These are phyloP conservation scores for Colletotrichum paranaense DNA, from an alignment of 2,329 filamentous ascomycete genomes.

Conservation along the genomic window DNA sequence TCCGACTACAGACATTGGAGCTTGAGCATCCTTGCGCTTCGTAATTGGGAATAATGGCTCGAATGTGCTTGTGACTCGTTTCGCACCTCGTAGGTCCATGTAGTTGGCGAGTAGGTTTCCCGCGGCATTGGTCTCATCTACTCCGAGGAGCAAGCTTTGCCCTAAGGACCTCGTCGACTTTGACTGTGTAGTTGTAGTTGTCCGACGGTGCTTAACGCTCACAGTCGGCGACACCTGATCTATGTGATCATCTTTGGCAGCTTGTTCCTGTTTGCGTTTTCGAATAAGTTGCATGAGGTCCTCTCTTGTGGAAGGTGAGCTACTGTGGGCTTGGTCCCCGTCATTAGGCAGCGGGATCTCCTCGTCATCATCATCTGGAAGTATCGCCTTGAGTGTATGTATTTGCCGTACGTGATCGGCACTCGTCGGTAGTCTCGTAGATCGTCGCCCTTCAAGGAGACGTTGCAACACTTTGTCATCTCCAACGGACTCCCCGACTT, in stretches of 20 bases:
- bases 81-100: slow-evolving; percentile 45
- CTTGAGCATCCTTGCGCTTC: not conserved
- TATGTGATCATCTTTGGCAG: not conserved
- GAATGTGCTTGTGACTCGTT: slow-evolving; percentile 30
- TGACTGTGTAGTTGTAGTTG: not conserved
- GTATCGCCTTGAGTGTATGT: not conserved
- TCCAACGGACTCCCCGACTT: slow-evolving; percentile 11
- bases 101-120: slow-evolving; percentile 45
- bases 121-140: slow-evolving; percentile 35
- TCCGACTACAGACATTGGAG: too few relatives aligned
- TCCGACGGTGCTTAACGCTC: not conserved
- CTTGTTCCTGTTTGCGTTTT: slow-evolving; percentile 10
- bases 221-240: not conserved
- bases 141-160: slow-evolving; percentile 5
- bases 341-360: not conserved
- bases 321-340: not conserved
- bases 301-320: not conserved
- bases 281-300: slow-evolving; percentile 7
- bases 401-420: not conserved
- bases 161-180: not conserved
- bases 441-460: not conserved
- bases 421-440: not conserved
- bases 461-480: not conserved
- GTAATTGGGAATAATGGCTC: not conserved
- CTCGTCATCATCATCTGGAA: not conserved